phyloP scores from a whole-genome alignment of 164 flowering plant species.

The Cinnamomum micranthum region DNA sequence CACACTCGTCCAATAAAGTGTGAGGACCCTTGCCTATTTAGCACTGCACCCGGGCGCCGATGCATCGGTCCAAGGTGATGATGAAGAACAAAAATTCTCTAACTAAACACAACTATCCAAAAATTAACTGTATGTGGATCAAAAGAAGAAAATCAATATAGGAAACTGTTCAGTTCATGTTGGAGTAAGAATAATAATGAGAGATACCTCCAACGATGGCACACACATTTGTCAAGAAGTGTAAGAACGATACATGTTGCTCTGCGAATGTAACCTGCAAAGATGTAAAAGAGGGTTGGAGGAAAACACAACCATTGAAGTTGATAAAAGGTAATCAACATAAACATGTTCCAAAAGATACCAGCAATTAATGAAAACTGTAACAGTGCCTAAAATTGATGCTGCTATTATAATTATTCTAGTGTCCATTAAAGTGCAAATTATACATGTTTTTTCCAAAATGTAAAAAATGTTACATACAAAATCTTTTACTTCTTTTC shows the following conservation, averaged over 20 bases:
- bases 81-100: not conserved
- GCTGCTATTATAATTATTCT: too few relatives aligned
- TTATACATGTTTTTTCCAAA: too few relatives aligned
- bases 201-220: conserved; percentile 71
- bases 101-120: not conserved
- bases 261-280: conserved; percentile 60
- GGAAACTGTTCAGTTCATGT: not conserved
- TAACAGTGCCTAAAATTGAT: too few relatives aligned
- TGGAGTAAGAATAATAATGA: not conserved
- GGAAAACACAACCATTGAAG: not conserved
- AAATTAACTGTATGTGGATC: not conserved
- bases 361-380: not conserved
- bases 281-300: not conserved
- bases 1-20: too few relatives aligned
- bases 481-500: too few relatives aligned
- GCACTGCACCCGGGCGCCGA: too few relatives aligned
- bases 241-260: conserved; percentile 50
- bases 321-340: not conserved
- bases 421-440: too few relatives aligned
- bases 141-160: not conserved
- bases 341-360: not conserved
- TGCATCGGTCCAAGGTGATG: too few relatives aligned
- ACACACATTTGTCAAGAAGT: conserved; percentile 64
- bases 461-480: too few relatives aligned
- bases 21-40: too few relatives aligned